Percentiles rank a stretch among this genome's conserved stretches.
Conservation (phyloP, 768 basidiomycete genomes). For the Royoungia palumana region DNA sequence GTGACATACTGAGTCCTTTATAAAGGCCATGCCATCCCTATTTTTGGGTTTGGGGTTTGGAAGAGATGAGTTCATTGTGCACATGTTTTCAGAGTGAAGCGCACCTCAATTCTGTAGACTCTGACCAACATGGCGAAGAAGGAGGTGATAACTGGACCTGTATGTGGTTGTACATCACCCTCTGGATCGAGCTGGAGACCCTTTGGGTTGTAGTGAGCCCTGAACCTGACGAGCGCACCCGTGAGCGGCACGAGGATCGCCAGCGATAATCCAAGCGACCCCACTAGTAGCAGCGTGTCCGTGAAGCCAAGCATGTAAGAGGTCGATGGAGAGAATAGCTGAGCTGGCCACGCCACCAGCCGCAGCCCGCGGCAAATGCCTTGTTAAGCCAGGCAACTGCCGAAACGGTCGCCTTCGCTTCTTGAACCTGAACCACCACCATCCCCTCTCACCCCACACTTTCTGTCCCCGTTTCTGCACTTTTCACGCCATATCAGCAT, state of each 20-base stretch:
- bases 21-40: conserved; percentile 72
- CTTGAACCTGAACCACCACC: conserved; percentile 34
- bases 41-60: conserved; percentile 15
- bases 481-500: not conserved
- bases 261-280: conserved; percentile 52
- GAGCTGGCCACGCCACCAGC: not conserved
- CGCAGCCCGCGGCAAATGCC: conserved; percentile 31
- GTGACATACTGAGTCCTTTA: conserved; percentile 65
- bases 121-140: conserved; percentile 73
- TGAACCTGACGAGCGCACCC: conserved; percentile 69
- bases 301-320: conserved; percentile 33
- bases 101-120: conserved; percentile 70
- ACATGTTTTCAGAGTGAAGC: no score
- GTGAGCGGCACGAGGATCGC: conserved; percentile 57
- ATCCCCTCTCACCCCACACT: conserved; percentile 3
- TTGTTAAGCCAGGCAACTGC: conserved; percentile 14
- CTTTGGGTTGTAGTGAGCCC: conserved; percentile 85
- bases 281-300: conserved; percentile 40
- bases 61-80: not conserved
- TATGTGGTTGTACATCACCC: conserved; percentile 70
- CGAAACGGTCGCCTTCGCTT: conserved; percentile 17
- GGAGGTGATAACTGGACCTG: conserved; percentile 72
- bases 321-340: not conserved
- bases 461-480: no score
- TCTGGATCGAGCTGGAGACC: conserved; percentile 77